A percentile compares a stretch with the other conserved stretches of the same genome.
These are phyloP conservation scores for Fusarium sp. DNA, from an alignment of 2,329 filamentous ascomycete genomes.

Conservation along the genomic window DNA sequence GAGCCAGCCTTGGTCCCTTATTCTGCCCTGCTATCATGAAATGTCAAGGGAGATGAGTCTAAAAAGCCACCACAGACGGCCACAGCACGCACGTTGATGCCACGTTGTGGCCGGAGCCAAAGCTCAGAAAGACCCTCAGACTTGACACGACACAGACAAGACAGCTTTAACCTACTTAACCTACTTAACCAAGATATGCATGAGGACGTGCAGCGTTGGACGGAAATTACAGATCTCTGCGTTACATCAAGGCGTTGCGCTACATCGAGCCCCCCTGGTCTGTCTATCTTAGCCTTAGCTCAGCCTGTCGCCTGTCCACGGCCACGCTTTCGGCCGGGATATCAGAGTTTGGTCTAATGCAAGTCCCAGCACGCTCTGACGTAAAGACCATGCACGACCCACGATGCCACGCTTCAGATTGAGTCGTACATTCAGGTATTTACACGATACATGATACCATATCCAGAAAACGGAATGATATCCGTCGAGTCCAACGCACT, in stretches of 20 bases:
- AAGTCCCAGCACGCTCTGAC: constrained; percentile 22
- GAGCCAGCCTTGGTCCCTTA: constrained; percentile 21
- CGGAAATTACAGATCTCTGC: constrained; percentile 19
- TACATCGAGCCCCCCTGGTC: neutral
- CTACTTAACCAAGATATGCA: neutral
- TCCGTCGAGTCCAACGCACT: constrained; percentile 9
- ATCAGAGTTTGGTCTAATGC: constrained; percentile 37
- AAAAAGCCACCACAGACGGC: neutral
- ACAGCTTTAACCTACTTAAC: too few species aligned
- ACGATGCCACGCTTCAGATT: constrained; percentile 3
- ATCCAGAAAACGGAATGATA: constrained; percentile 19
- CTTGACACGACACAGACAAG: too few species aligned
- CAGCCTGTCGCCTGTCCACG: too few species aligned
- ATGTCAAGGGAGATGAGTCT: constrained; percentile 3
- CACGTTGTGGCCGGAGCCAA: constrained; percentile 28
- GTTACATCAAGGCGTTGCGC: constrained; percentile 23
- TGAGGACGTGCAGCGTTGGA: constrained; percentile 16
- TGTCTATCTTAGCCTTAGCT: too few species aligned
- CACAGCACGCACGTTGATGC: constrained; percentile 24
- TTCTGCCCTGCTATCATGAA: neutral
- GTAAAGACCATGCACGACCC: constrained; percentile 28
- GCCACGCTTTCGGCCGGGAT: constrained; percentile 26
- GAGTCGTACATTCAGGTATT: constrained; percentile 7
- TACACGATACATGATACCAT: too few species aligned
- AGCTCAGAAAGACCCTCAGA: constrained; percentile 6